Evolutionary conservation across 257 asterid genomes (phyloP), one percentile per base, ranked within the genome.

Genomic region (Handroanthus guayacan): DNA sequence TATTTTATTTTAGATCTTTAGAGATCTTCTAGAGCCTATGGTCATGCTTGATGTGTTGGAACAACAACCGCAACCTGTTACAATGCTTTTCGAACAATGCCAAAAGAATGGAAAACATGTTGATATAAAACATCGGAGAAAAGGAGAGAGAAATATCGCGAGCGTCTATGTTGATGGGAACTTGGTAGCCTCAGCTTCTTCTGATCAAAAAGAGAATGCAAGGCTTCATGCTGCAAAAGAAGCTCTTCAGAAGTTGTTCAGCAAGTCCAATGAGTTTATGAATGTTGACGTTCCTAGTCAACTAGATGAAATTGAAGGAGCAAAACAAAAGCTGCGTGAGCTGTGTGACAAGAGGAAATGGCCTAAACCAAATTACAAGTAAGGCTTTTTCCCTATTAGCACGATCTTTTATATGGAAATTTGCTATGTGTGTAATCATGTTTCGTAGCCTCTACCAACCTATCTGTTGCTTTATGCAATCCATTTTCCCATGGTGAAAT

Each of bases 51-150:
- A 88, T 43, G 18, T 71, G 76, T 78, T 95, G 55, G 82, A 83
- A 79, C 75, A 78, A 61, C 92, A 91, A 60, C 99, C 95, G 14
- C 97, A 94, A 44, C 99, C 99, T 0, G 97, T 95, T 65, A 89
- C 97, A 0, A 57, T 78, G 88, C 88, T 95, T 54, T 89, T 78
- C 31, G 90, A 88, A 63, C 57, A 82, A 9, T 91, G 97, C 86
- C 99, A 91, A 79, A 95, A 83, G 74, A 86, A 84, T 1, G 90
- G 93, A 20, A 92, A 88, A 67, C 79, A 70, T 11, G 90, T 89
- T 9, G 84, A 85, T 43, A 87, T 92, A 50, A 74, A 14, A 11
- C 75, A 85, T 47, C 5, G 78, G 84, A 82, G 86, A 69, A 77
- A 83, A n/a, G 92, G 84, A 47, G 92, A 82, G 17, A 76, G 74